Base-by-base conservation (phyloP, 306 rosid species). In the Quercus parvula region DNA sequence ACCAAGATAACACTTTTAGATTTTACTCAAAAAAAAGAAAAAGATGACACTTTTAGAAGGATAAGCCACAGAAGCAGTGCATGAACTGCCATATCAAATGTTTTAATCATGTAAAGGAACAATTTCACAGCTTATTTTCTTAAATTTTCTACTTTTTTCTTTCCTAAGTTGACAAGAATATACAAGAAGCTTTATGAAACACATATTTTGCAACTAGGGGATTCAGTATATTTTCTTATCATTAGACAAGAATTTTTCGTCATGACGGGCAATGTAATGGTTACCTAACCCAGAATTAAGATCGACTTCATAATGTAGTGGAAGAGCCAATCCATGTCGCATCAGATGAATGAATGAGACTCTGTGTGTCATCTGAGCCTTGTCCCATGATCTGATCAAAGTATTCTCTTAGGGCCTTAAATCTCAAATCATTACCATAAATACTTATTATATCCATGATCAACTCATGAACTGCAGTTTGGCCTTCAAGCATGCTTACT, bases 401-500 rank as follows among this genome's bases (percentile, higher is more conserved):
- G 22, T n/a, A 5, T 73, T 85, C 90, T 59, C 83, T 81, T 67
- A 88, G 79, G 31, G 87, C 80, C 74, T 52, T 75, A 74, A 88
- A 83, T 68, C 88, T 85, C 75, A 64, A 0, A 56, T 83, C 90
- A 78, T 88, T 89, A 13, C 19, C 22, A 5, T 78, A 79, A 12
- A 46, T 52, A 77, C 82, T 74, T 11, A 79, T 52, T 22, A 22
- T 22, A 12, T 90, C 84, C 8, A 63, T 70, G 58, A 46, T 73
- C 72, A 70, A 62, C 59, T 89, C 86, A n/a, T 85, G 88, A 81
- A 89, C 87, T 52, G 12, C 33, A 4, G 44, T 68, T 80, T 74
- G 80, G 51, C 89, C 92, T 82, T 88, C 89, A 18, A 92, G 94
- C 92, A 92, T 90, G 81, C 84, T 87, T 75, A 85, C 89, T 70